Evolutionary conservation across 495 filamentous ascomycete species (phyloP).

Genomic region (Corynascus novoguineensis): DNA sequence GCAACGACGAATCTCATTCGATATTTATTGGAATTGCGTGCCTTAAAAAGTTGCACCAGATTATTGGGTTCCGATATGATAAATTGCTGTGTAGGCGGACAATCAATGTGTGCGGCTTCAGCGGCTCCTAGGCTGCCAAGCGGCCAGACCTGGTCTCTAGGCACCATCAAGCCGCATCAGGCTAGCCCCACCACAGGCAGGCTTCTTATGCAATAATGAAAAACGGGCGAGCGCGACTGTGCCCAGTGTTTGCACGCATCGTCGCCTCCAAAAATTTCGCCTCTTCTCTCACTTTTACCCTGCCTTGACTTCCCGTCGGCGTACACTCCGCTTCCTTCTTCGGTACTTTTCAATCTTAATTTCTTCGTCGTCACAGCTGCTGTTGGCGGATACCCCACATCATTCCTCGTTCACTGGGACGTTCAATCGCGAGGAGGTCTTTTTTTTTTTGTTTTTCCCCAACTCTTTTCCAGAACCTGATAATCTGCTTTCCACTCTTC

Average conservation of each 20-base stretch:
- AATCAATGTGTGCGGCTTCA: neutral
- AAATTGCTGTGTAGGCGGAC: neutral
- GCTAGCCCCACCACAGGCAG: neutral
- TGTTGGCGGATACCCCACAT: slow-evolving; percentile 13
- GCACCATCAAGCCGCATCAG: neutral
- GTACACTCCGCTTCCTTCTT: neutral
- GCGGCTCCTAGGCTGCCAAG: neutral
- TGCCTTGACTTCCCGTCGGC: slow-evolving; percentile 7
- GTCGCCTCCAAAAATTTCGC: slow-evolving; percentile 21
- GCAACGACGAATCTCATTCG: too few species aligned
- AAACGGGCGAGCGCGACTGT: slow-evolving; percentile 10
- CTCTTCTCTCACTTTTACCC: slow-evolving; percentile 7
- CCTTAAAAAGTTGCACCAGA: too few species aligned
- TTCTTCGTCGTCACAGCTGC: slow-evolving; percentile 14
- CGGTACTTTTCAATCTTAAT: neutral
- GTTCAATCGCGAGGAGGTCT: neutral
- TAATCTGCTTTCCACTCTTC: neutral
- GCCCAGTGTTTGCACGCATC: slow-evolving; percentile 7
- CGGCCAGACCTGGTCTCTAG: neutral
- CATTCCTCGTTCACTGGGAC: slow-evolving; percentile 3
- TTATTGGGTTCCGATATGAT: too few species aligned
- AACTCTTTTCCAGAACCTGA: neutral
- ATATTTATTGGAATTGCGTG: too few species aligned
- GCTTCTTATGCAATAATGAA: slow-evolving; percentile 7
- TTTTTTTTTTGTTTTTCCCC: neutral